Percentiles rank a stretch among this genome's conserved stretches.
Conservation (phyloP, 805 yeast genomes). For the Yamadazyma scolyti region DNA sequence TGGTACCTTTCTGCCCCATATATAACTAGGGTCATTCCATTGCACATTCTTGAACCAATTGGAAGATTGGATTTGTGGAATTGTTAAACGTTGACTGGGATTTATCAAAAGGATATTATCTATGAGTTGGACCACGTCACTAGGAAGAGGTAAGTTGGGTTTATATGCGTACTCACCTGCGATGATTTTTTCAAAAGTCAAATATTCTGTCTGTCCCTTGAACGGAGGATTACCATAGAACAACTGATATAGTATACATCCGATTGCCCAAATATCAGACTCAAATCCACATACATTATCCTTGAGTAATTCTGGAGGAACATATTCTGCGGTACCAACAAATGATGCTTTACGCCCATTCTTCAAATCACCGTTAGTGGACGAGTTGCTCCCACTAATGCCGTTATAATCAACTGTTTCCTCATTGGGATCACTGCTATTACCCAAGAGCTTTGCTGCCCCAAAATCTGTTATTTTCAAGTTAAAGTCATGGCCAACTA, state of each 20-base stretch:
- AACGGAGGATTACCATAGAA: constrained; percentile 86
- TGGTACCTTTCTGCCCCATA: constrained; percentile 36
- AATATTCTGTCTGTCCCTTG: constrained; percentile 79
- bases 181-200: constrained; percentile 86
- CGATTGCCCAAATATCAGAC: constrained; percentile 92
- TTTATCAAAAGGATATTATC: constrained; percentile 31
- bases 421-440: constrained; percentile 22
- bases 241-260: constrained; percentile 82
- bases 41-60: constrained; percentile 36
- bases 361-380: constrained; percentile 26
- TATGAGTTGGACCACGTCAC: constrained; percentile 24
- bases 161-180: constrained; percentile 60
- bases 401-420: constrained; percentile 29
- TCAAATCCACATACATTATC: constrained; percentile 78
- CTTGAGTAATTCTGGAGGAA: constrained; percentile 83
- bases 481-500: constrained; percentile 80
- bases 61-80: constrained; percentile 28
- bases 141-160: constrained; percentile 23
- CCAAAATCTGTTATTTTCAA: constrained; percentile 96
- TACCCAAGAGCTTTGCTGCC: constrained; percentile 76
- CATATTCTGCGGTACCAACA: constrained; percentile 88
- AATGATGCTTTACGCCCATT: constrained; percentile 56
- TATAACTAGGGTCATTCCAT: constrained; percentile 38
- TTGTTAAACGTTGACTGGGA: constrained; percentile 26
- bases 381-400: constrained; percentile 10